These are phyloP conservation scores for Leucoagaricus sp. DNA, from an alignment of 1,284 basidiomycete genomes.

Conservation along the genomic window DNA sequence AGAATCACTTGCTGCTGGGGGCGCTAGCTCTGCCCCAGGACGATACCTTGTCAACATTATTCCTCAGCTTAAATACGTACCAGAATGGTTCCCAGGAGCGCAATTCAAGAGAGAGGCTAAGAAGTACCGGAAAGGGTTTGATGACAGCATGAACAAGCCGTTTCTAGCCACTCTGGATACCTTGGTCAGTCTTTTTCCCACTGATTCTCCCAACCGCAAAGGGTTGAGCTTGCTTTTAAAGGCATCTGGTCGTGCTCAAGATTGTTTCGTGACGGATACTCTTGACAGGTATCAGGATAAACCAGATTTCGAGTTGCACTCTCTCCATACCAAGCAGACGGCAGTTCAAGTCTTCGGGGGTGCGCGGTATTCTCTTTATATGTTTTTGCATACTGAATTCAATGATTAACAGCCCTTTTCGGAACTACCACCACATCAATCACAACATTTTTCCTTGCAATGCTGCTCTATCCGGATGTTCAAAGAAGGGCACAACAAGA, in stretches of 20 bases:
- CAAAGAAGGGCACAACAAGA: conserved; percentile 16
- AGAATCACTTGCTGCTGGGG: too few species aligned
- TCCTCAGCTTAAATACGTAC: conserved; percentile 5
- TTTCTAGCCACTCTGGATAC: not conserved
- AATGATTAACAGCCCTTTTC: conserved; percentile 4
- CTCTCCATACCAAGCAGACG: not conserved
- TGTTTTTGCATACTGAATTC: not conserved
- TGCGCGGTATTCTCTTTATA: not conserved
- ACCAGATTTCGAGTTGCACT: not conserved
- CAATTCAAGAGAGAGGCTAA: conserved; percentile 7
- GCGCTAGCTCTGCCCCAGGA: not conserved
- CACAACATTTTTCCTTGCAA: conserved; percentile 21
- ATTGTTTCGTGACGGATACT: not conserved
- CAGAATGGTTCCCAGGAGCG: conserved; percentile 13
- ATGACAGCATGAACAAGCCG: not conserved
- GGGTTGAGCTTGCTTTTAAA: too few species aligned
- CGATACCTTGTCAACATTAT: conserved; percentile 4
- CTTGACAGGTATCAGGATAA: not conserved
- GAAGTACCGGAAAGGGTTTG: not conserved
- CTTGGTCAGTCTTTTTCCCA: not conserved
- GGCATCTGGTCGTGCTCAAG: too few species aligned
- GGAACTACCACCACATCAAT: conserved; percentile 14
- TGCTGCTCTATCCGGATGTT: conserved; percentile 21
- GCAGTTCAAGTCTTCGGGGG: not conserved
- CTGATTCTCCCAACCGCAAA: not conserved